Percentiles rank a stretch among this genome's conserved stretches.
phyloP scores from a whole-genome alignment of 2,329 filamentous ascomycete genomes.

The Trichoderma endophyticum region DNA sequence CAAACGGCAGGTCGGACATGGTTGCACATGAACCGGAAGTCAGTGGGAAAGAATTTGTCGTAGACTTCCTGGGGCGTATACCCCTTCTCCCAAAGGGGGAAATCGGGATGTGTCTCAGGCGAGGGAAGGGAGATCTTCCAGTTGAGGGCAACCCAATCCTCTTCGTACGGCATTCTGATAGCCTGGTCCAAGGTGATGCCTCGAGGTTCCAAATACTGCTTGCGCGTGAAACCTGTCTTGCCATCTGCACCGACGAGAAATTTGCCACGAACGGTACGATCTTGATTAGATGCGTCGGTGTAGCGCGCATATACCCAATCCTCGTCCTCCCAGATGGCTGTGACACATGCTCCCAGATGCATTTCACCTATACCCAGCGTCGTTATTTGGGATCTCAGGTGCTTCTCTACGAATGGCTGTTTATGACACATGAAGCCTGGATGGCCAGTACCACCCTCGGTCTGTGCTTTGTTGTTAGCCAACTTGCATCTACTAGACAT shows the following conservation, averaged over 20 bases:
- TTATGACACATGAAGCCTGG: slow-evolving; percentile 28
- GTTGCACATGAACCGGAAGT: slow-evolving; percentile 45
- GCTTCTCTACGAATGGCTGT: slow-evolving; percentile 26
- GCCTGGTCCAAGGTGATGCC: slow-evolving; percentile 27
- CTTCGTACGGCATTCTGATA: slow-evolving; percentile 30
- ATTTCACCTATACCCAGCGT: slow-evolving; percentile 1
- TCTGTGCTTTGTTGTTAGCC: slow-evolving; percentile 18
- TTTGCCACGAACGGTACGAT: slow-evolving; percentile 7
- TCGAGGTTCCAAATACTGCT: slow-evolving; percentile 42
- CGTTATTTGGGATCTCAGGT: slow-evolving; percentile 27
- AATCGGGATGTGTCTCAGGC: slow-evolving; percentile 43
- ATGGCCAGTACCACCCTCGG: slow-evolving; percentile 28
- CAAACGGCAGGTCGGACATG: slow-evolving; percentile 42
- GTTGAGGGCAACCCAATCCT: slow-evolving; percentile 48
- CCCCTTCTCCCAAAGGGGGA: slow-evolving; percentile 46
- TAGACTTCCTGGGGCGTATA: slow-evolving; percentile 46
- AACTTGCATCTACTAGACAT: neutral
- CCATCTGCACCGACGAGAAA: slow-evolving; percentile 45
- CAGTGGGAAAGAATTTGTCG: slow-evolving; percentile 44
- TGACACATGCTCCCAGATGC: slow-evolving; percentile 13
- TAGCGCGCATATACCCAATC: slow-evolving; percentile 30
- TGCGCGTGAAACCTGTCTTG: slow-evolving; percentile 45
- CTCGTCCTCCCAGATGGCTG: slow-evolving; percentile 22
- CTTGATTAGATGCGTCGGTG: neutral
- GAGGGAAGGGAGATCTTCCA: slow-evolving; percentile 43